Evolutionary conservation across 257 asterid species (phyloP).

Genomic region (Nicotiana attenuata): DNA sequence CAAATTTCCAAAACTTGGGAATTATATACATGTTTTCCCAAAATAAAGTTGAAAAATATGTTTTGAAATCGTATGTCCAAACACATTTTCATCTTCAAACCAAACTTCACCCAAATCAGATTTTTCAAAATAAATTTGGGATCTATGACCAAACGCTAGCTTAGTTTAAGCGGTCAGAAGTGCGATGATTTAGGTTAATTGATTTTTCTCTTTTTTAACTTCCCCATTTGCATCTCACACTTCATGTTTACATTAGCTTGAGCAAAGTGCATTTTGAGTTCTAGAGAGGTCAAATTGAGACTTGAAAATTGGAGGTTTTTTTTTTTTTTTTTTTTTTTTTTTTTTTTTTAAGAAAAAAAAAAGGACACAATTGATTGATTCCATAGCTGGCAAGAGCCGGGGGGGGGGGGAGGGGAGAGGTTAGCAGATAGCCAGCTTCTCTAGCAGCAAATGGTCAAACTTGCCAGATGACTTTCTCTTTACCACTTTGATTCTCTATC

Average conservation of each 20-base stretch:
- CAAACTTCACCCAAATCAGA: no score
- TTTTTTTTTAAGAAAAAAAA: background rate
- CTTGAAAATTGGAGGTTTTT: background rate
- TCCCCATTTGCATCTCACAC: background rate
- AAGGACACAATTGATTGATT: background rate
- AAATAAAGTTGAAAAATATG: no score
- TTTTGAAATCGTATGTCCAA: no score
- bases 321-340: no score
- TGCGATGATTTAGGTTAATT: no score
- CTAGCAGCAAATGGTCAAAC: constrained; percentile 20
- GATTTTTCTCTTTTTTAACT: background rate
- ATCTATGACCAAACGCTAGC: no score
- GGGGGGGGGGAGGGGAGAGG: background rate
- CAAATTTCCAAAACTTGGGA: no score
- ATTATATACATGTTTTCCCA: no score
- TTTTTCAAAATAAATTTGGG: no score
- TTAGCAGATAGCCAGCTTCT: background rate
- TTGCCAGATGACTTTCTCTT: constrained; percentile 2
- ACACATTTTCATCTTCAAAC: no score
- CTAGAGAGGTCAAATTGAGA: background rate
- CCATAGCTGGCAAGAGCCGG: constrained; percentile 6
- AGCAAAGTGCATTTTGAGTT: background rate
- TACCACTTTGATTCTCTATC: background rate
- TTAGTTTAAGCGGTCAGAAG: no score
- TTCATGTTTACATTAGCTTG: background rate